These are phyloP conservation scores for Mycena rosella DNA, from an alignment of 768 basidiomycete species.

Conservation along the genomic window DNA sequence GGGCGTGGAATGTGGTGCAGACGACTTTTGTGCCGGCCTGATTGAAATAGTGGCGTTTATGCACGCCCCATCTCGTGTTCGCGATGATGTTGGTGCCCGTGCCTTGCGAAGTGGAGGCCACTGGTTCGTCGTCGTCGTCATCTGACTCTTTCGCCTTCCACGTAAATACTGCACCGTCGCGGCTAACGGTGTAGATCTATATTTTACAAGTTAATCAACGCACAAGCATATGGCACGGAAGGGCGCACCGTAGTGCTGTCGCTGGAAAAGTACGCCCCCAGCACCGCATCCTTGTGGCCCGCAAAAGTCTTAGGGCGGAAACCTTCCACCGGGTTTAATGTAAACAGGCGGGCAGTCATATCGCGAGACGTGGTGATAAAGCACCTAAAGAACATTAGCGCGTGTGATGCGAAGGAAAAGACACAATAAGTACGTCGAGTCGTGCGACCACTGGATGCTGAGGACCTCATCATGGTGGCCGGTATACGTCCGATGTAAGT, in stretches of 20 bases:
- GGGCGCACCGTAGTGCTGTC: slow-evolving; percentile 79
- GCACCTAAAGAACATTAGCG: slow-evolving; percentile 64
- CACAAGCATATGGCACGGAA: neutral
- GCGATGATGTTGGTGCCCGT: slow-evolving; percentile 60
- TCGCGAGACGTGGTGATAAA: slow-evolving; percentile 95
- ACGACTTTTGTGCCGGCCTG: slow-evolving; percentile 89
- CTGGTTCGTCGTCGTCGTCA: slow-evolving; percentile 53
- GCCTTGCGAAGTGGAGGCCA: slow-evolving; percentile 65
- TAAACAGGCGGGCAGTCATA: slow-evolving; percentile 96
- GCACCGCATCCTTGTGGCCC: slow-evolving; percentile 89
- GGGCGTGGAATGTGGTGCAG: slow-evolving; percentile 87
- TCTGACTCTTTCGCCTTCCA: slow-evolving; percentile 88
- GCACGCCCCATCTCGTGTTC: slow-evolving; percentile 92
- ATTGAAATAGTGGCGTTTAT: slow-evolving; percentile 92
- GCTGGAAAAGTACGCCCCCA: slow-evolving; percentile 89
- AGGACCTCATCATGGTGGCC: slow-evolving; percentile 95
- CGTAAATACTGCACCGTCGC: slow-evolving; percentile 95
- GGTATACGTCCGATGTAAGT: slow-evolving; percentile 92
- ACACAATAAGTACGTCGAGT: slow-evolving; percentile 77
- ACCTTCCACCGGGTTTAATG: slow-evolving; percentile 90
- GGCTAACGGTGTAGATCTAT: slow-evolving; percentile 95
- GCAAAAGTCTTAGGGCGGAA: slow-evolving; percentile 98
- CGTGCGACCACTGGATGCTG: slow-evolving; percentile 90
- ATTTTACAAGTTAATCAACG: slow-evolving; percentile 2
- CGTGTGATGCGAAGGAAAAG: neutral